Percentiles rank a stretch among this genome's conserved stretches.
Conservation (phyloP, 192 early-diverging fungal species). For the Umbelopsis ramanniana region DNA sequence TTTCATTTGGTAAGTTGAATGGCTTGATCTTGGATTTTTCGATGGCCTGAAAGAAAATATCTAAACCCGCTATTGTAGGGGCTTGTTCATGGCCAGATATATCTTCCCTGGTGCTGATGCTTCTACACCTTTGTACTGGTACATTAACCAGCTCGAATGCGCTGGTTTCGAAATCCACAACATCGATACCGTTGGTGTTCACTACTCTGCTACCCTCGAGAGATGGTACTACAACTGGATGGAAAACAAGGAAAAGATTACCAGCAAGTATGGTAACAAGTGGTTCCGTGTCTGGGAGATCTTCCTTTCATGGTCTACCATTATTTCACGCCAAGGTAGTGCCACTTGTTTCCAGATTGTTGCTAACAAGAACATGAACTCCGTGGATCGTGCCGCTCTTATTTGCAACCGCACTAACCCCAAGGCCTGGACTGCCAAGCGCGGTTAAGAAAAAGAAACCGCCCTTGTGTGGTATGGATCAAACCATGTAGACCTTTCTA, state of each 20-base stretch:
- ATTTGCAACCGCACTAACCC: slow-evolving; percentile 52
- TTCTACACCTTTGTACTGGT: slow-evolving; percentile 80
- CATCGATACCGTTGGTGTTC: slow-evolving; percentile 91
- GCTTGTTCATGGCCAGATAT: slow-evolving; percentile 99
- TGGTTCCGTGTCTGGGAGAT: slow-evolving; percentile 98
- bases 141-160: slow-evolving; percentile 88
- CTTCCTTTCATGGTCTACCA: slow-evolving; percentile 97
- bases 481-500: neutral
- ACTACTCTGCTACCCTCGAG: slow-evolving; percentile 95
- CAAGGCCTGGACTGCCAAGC: slow-evolving; percentile 31
- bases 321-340: slow-evolving; percentile 94
- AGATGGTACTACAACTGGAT: slow-evolving; percentile 99
- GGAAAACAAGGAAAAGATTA: slow-evolving; percentile 86
- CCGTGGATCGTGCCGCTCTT: slow-evolving; percentile 82
- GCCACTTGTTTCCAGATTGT: slow-evolving; percentile 97
- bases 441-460: slow-evolving; percentile 10
- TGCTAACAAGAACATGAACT: slow-evolving; percentile 96
- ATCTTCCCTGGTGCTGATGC: slow-evolving; percentile 54
- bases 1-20: slow-evolving; percentile 56
- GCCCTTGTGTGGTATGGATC: neutral
- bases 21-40: neutral
- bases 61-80: slow-evolving; percentile 56
- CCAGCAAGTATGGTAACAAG: slow-evolving; percentile 84
- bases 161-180: slow-evolving; percentile 93
- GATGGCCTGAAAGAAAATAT: no score